These are phyloP conservation scores for Rauvolfia tetraphylla DNA, from an alignment of 257 asterid species.

Conservation along the genomic window DNA sequence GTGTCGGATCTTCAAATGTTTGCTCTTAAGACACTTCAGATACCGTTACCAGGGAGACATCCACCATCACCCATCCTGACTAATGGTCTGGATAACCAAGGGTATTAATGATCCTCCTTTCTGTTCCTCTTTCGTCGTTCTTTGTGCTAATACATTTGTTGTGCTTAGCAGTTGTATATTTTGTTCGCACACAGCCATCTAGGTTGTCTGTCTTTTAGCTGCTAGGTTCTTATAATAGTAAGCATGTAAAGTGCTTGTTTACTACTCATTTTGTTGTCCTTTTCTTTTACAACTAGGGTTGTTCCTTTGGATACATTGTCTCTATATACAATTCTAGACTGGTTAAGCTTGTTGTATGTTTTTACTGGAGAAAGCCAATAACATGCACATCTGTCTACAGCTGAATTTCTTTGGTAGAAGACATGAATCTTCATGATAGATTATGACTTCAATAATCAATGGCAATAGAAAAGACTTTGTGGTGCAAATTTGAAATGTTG, in stretches of 20 bases:
- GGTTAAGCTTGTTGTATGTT: neutral
- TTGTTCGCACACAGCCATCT: neutral
- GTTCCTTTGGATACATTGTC: neutral
- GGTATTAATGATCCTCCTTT: neutral
- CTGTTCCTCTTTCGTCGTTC: neutral
- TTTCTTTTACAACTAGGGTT: neutral
- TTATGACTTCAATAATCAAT: neutral
- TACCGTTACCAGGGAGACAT: conserved; percentile 88
- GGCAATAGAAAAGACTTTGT: neutral
- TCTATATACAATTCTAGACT: neutral
- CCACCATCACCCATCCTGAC: conserved; percentile 66
- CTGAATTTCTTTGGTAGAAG: neutral
- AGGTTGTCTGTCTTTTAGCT: neutral
- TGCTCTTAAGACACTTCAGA: conserved; percentile 75
- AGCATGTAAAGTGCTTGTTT: neutral
- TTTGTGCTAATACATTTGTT: neutral
- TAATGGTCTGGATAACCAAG: conserved; percentile 33
- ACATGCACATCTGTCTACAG: neutral
- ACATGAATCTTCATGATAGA: neutral
- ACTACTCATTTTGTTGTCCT: neutral
- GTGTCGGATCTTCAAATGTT: conserved; percentile 91
- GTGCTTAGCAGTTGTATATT: neutral
- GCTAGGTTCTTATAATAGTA: neutral
- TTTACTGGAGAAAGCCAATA: neutral
- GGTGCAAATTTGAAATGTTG: neutral